phyloP scores from a whole-genome alignment of 805 yeast species.

The Cyberlindnera japonica region DNA sequence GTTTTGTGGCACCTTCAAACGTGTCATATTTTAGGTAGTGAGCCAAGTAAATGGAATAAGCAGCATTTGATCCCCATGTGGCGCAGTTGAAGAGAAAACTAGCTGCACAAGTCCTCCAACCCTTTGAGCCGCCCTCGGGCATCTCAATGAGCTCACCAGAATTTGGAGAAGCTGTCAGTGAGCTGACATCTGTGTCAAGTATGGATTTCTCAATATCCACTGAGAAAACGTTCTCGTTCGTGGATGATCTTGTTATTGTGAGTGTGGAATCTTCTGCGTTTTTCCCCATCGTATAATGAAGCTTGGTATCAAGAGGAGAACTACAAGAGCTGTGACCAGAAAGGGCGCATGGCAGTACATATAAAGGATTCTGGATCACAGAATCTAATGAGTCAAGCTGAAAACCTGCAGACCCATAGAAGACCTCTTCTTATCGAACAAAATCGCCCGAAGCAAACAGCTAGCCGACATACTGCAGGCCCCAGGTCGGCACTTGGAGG shows the following conservation, averaged over 20 bases:
- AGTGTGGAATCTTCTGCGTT: no score
- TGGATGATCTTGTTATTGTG: slow-evolving; percentile 1
- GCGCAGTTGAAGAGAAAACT: slow-evolving; percentile 24
- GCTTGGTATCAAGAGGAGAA: no score
- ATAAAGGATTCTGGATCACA: no score
- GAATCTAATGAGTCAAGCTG: no score
- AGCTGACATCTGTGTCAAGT: slow-evolving; percentile 2
- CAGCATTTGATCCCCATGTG: slow-evolving; percentile 29
- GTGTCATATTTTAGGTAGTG: slow-evolving; percentile 47
- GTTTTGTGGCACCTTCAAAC: slow-evolving; percentile 50
- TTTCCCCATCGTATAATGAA: no score
- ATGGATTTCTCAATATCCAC: slow-evolving; percentile 6
- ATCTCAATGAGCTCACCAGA: slow-evolving; percentile 16
- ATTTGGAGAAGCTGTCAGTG: neutral
- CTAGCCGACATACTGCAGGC: no score
- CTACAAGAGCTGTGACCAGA: no score
- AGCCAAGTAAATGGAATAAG: slow-evolving; percentile 58
- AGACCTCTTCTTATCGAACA: no score
- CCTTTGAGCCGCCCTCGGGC: slow-evolving; percentile 27
- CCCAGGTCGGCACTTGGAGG: no score
- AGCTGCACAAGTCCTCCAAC: slow-evolving; percentile 25
- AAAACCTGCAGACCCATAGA: no score
- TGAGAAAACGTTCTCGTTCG: slow-evolving; percentile 1
- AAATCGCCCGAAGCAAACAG: no score
- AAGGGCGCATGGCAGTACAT: no score